Base-by-base conservation (phyloP, 31 red algal genomes). In the Odonthalia washingtoniensis region DNA sequence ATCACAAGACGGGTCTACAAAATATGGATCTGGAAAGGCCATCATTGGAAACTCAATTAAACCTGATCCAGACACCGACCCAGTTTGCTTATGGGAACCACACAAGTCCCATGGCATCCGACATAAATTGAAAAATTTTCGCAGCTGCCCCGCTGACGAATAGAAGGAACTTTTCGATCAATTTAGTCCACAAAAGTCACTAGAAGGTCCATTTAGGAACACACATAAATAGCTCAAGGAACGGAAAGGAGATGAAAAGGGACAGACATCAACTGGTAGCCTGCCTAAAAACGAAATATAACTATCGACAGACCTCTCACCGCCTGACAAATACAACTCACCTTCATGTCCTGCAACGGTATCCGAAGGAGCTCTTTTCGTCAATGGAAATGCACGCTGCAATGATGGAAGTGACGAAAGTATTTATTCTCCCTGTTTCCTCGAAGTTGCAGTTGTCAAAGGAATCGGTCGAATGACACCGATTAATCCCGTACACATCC, bases 391-490 rank as follows among this genome's bases (percentile, higher is more conserved):
- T 14, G 28, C 24, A 30, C 31, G 34, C 12, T 45, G 39, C 41
- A 37, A 77, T 43, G 74, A 77, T 6, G 74, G 17, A 12, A 77
- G 12, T 12, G 74, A 77, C 34, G 74, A 77, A 16, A 77, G 74
- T 6, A 77, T 46, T 44, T 6, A 14, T 38, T 77, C 74, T 37
- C 28, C 34, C 9, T 6, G 24, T 45, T 38, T 77, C 4, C 31
- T 37, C 16, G 39, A 77, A 44, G 38, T 6, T 14, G 74, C 74
- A 18, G 9, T 37, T 12, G 17, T 27, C 18, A 77, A 40, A 44
- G 39, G 74, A 21, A 77, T 44, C 43, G 17, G 74, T 44, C n/a
- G 24, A 46, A 44, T 77, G 24, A 43, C 9, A 46, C 38, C 9
- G 16, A 77, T 46, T 46, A 9, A 12, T 14, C 40, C n/a, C 12